Base-by-base conservation (phyloP, 805 yeast genomes). In the Ogataea methanolica region DNA sequence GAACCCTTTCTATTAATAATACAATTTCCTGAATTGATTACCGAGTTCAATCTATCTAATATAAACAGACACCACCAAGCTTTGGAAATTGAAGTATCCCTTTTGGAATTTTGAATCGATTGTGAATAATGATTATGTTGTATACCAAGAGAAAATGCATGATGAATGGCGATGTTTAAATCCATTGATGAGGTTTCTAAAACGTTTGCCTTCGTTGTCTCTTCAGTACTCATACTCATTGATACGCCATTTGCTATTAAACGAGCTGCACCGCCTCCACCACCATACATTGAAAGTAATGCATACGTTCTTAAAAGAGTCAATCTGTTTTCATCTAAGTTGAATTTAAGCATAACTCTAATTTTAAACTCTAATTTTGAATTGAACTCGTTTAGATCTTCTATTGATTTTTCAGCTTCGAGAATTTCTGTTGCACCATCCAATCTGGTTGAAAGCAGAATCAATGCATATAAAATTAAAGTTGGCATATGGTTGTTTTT, bases 21-120 rank as follows among this genome's bases (percentile, higher is more conserved):
- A 35, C 70, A 56, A 2, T 72, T 70, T 16, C 73, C 58, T 6
- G 73, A 70, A 48, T 69, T 70, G 23, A 69, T 67, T 44, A 70
- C 56, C 6, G 73, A 63, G 35, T 65, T 67, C 43, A 69, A 63
- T 35, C 74, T 50, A 49, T 70, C 74, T 52, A 70, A 56, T 37
- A 73, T 61, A 60, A 70, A 68, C 16, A 70, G 44, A 38, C 68
- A 54, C 75, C 75, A 71, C 72, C 72, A 70, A 33, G 69, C 68
- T 26, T 52, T 54, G 14, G 58, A 54, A 17, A 51, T 54, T 3
- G 58, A 50, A 1, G 58, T 54, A 40, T 54, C 58, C 22, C 48
- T 47, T 37, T 53, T 56, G 15, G 46, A 44, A 35, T 35, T 44
- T n/a, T 39, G 43, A 11, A 39, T 26, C 6, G 43, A 39, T 44